Evolutionary conservation across 331 rosid genomes (phyloP), one percentile per base, ranked within the genome.

Genomic region (Cydonia oblonga): DNA sequence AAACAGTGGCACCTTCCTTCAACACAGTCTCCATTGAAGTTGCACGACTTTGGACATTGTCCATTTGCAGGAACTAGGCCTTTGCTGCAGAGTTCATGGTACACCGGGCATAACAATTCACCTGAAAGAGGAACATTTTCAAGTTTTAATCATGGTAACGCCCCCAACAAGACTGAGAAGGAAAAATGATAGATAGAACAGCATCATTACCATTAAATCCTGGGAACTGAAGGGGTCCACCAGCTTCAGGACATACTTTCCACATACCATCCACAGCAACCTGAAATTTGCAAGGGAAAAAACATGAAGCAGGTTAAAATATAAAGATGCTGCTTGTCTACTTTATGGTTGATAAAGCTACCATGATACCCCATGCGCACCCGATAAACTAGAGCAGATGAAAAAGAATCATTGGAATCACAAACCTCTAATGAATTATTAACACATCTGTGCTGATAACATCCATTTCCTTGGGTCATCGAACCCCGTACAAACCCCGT

Each of bases 401-500:
- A 62, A 66, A 11, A 49, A n/a, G 28, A 69, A 42, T 35, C 52
- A 78, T 54, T 51, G 64, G 75, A 70, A 78, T 67, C 71, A 13
- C 62, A 74, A 80, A 95, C 99, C 96, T 91, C 96, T 63, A 95
- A 84, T 51, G 92, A 82, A 72, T 82, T 95, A 76, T 89, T 91
- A 64, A 81, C 76, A 72, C 99, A 95, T 73, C 93, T 81, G 80
- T 95, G 97, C 84, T 91, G 97, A 87, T 95, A 95, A 84, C 97
- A 95, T 63, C 99, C 99, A 84, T 95, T 95, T 74, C 96, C 99
- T 85, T 95, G 99, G 81, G 93, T 88, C 87, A 81, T 70, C 25
- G 97, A 91, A 33, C 99, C 99, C 69, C 99, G 76, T 52, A 95
- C 92, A 80, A 91, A 95, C 54, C 99, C 97, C 67, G 91, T 88